Percentiles rank a stretch among this genome's conserved stretches.
Conservation (phyloP, 257 asterid genomes). For the Ocimum tenuiflorum region DNA sequence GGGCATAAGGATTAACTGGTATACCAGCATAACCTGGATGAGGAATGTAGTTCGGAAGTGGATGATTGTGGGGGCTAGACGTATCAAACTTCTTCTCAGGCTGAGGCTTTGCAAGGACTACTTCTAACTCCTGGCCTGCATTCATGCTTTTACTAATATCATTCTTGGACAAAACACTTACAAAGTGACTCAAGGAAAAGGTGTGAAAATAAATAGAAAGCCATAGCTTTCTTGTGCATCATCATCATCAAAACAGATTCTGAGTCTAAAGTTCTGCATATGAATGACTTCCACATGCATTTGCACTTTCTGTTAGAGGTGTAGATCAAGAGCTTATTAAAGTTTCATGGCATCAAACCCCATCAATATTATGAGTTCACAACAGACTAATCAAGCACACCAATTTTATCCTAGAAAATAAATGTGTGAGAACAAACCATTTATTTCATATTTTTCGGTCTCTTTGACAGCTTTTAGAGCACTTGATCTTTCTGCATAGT, state of each 20-base stretch:
- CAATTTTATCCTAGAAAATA: background rate
- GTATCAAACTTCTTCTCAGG: conserved; percentile 67
- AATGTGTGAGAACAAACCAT: conserved; percentile 43
- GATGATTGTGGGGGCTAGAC: conserved; percentile 48
- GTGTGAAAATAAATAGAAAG: background rate
- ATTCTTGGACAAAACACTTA: conserved; percentile 5
- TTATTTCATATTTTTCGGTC: conserved; percentile 69
- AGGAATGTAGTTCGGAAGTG: conserved; percentile 61
- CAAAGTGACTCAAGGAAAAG: background rate
- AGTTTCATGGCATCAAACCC: background rate
- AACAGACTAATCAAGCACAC: background rate
- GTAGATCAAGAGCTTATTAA: background rate
- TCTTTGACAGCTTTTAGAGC: conserved; percentile 55
- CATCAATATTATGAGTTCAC: background rate
- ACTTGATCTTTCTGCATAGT: conserved; percentile 63
- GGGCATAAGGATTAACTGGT: conserved; percentile 69
- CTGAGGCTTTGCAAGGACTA: conserved; percentile 96
- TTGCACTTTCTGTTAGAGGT: conserved; percentile 45
- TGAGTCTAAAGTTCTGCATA: background rate
- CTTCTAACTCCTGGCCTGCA: conserved; percentile 79
- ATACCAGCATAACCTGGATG: conserved; percentile 76
- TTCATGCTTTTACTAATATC: background rate
- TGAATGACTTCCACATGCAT: background rate
- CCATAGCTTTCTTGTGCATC: background rate
- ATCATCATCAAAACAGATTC: background rate